Evolutionary conservation across 192 early-diverging fungal species (phyloP), one percentile per base, ranked within the genome.

Genomic region (Backusella westeae): DNA sequence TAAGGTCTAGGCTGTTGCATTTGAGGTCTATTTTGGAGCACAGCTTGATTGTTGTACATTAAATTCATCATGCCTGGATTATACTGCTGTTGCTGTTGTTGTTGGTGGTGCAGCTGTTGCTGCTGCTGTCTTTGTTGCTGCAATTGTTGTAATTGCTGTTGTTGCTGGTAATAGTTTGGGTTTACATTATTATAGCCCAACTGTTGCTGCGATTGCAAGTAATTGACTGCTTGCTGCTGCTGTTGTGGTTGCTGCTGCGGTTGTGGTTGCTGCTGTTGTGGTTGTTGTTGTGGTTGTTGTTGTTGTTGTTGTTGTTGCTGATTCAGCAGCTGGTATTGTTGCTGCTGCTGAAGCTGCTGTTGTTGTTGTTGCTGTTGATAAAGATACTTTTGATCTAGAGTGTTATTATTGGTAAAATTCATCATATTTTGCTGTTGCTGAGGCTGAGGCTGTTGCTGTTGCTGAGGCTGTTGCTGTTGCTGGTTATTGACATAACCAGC

Each of bases 1-100:
- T 7, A 21, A 9, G n/a, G 53, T 56, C 8, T n/a, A n/a, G 8
- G 56, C 12, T 63, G 56, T 29, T 63, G 56, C 56, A 63, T 63
- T 63, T 63, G 56, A 63, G 56, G 56, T 63, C 56, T 63, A 29
- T 63, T 63, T 29, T 63, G 56, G 26, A 63, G 56, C 56, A 63
- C 29, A 63, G 56, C 56, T 63, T 63, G 56, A 63, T 63, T 63
- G 23, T 63, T 63, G 7, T 63, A 63, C 56, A 63, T 63, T 29
- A 63, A 63, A 29, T 63, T 63, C 56, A 63, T 29, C 56, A 63
- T 63, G 7, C 56, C 56, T 63, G 8, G 23, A 63, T 29, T 63
- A 29, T 26, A 63, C 26, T 63, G 56, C 23, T 21, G 56, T 3
- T 21, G 52, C 12, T 59, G 56, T 29, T 4, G 26, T 10, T 59